Evolutionary conservation across 495 filamentous ascomycete genomes (phyloP).

Genomic region (Penicillium argentinense): DNA sequence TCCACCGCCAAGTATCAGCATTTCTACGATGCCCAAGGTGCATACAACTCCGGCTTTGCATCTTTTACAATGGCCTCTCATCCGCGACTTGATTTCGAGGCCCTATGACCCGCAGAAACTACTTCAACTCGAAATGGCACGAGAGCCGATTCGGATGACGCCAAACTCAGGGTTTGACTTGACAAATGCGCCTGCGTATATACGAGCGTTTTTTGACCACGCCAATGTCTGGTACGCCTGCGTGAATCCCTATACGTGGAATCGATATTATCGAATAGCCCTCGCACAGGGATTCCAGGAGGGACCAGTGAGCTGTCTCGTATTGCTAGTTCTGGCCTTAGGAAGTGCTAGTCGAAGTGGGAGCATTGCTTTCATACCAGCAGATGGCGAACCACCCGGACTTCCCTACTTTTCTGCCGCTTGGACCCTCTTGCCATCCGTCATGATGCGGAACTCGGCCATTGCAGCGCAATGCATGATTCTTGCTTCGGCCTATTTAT

Average conservation of each 20-base stretch:
- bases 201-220: slow-evolving; percentile 73
- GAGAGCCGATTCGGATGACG: slow-evolving; percentile 63
- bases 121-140: slow-evolving; percentile 77
- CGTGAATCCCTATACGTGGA: slow-evolving; percentile 81
- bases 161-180: slow-evolving; percentile 65
- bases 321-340: slow-evolving; percentile 75
- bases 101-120: slow-evolving; percentile 78
- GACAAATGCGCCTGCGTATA: slow-evolving; percentile 70
- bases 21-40: slow-evolving; percentile 80
- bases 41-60: slow-evolving; percentile 79
- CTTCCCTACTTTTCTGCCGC: slow-evolving; percentile 77
- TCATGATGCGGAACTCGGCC: slow-evolving; percentile 78
- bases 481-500: slow-evolving; percentile 74
- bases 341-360: slow-evolving; percentile 69
- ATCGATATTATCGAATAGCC: slow-evolving; percentile 70
- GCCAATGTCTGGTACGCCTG: slow-evolving; percentile 86
- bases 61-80: slow-evolving; percentile 77
- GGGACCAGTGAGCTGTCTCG: slow-evolving; percentile 78
- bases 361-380: slow-evolving; percentile 70
- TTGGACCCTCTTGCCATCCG: slow-evolving; percentile 70
- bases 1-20: slow-evolving; percentile 55
- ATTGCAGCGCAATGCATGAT: slow-evolving; percentile 76
- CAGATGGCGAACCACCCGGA: slow-evolving; percentile 72
- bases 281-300: slow-evolving; percentile 70
- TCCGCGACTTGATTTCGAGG: slow-evolving; percentile 70